Evolutionary conservation across 495 filamentous ascomycete species (phyloP), one percentile per base, ranked within the genome.

Genomic region (Annulohypoxylon stygium): DNA sequence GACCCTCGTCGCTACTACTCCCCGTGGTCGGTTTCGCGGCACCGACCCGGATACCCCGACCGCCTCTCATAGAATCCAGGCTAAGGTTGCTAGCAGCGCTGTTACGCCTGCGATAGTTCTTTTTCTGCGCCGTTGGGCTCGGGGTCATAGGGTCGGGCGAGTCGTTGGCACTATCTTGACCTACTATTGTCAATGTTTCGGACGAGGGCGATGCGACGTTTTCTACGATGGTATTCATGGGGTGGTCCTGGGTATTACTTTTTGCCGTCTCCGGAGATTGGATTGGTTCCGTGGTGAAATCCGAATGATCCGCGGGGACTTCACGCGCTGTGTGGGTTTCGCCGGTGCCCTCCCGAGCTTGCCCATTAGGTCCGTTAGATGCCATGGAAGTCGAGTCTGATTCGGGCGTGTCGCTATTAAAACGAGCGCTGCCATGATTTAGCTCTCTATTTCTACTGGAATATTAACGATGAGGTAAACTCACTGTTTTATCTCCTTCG

Each of bases 41-140:
- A 34, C 81, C 81, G 60, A 83, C 71, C 55, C 70, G 79, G 53
- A 83, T 83, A 26, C 67, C 73, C 23, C 78, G 76, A 2, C 73
- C 67, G 10, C 61, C 67, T 16, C 37, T 67, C 45, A 79, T 73
- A 5, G 71, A 75, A 9, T 79, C 78, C 3, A 78, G 41, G 39
- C 76, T 78, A 12, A 77, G 70, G 7, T 59, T 70, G 55, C 71
- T 77, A 7, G 65, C 67, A 36, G 61, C 72, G 37, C 77, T 79
- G 39, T 64, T 66, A 58, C 68, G 68, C 12, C 75, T 60, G 18
- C 66, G 65, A 61, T 20, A 63, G 4, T 54, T 58, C 26, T 61
- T 74, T 20, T 63, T 66, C 18, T 63, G 67, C 23, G 45, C 51
- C 43, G 68, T 61, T 10, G 71, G 71, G 48, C 66, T 78, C n/a